A percentile compares a stretch with the other conserved stretches of the same genome.
Evolutionary conservation across 257 asterid genomes (phyloP).

Genomic region (Forsythia viridissima): DNA sequence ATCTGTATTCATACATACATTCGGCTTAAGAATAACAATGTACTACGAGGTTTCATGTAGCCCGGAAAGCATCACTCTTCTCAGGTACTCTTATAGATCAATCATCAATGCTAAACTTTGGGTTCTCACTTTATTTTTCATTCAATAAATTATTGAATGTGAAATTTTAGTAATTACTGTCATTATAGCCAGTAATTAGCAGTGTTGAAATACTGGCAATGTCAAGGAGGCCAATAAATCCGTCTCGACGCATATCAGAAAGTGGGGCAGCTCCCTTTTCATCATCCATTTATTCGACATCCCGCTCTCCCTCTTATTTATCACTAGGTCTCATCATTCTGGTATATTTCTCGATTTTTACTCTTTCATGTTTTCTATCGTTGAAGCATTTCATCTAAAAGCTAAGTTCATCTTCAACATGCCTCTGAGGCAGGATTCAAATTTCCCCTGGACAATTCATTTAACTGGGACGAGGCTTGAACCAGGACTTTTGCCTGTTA

Average conservation of each 20-base stretch:
- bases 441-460: background rate
- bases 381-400: background rate
- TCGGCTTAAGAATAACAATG: background rate
- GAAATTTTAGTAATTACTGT: background rate
- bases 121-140: background rate
- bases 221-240: constrained; percentile 67
- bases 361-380: background rate
- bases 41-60: background rate
- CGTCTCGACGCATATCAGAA: constrained; percentile 62
- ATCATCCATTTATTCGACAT: constrained; percentile 46
- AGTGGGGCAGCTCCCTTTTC: constrained; percentile 43
- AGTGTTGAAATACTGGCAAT: constrained; percentile 40
- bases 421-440: background rate
- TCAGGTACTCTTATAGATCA: background rate
- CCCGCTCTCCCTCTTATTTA: constrained; percentile 50
- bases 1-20: background rate
- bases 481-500: background rate
- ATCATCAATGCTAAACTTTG: background rate
- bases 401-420: too few species aligned
- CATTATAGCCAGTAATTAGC: constrained; percentile 5
- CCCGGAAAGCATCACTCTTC: background rate
- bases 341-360: constrained; percentile 35
- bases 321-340: constrained; percentile 48
- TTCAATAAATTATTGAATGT: background rate
- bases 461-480: background rate